Evolutionary conservation across 2,329 filamentous ascomycete species (phyloP).

Genomic region (Botrytis deweyae): DNA sequence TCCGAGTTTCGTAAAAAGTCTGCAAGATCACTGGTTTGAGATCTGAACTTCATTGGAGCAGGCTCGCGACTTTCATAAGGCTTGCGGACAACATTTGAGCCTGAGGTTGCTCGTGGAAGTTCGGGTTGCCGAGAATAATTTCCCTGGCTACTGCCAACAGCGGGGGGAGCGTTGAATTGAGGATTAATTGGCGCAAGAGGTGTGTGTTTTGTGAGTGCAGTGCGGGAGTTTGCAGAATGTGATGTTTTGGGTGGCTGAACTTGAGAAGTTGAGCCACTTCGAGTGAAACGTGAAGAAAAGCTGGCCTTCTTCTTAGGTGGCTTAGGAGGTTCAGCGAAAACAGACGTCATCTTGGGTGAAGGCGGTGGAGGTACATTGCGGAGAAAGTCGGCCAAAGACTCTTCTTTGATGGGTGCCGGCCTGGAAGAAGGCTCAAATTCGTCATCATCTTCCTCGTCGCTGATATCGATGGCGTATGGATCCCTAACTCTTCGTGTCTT

Average conservation of each 20-base stretch:
- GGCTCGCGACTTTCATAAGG: slow-evolving; percentile 46
- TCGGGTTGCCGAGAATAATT: slow-evolving; percentile 33
- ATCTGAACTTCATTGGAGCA: slow-evolving; percentile 28
- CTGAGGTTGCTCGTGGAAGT: slow-evolving; percentile 23
- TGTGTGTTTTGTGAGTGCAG: slow-evolving; percentile 41
- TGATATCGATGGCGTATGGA: slow-evolving; percentile 88
- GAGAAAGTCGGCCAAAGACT: slow-evolving; percentile 73
- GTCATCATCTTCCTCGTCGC: slow-evolving; percentile 44
- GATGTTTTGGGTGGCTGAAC: slow-evolving; percentile 40
- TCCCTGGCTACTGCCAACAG: slow-evolving; percentile 47
- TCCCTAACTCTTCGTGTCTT: slow-evolving; percentile 79
- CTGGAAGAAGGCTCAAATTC: slow-evolving; percentile 33
- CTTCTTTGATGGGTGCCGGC: slow-evolving; percentile 46
- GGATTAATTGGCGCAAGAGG: slow-evolving; percentile 29
- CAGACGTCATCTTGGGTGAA: slow-evolving; percentile 42
- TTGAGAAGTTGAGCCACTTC: slow-evolving; percentile 40
- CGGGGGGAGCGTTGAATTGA: slow-evolving; percentile 52
- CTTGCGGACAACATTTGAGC: slow-evolving; percentile 47
- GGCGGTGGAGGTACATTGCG: slow-evolving; percentile 66
- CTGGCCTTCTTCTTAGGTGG: slow-evolving; percentile 57
- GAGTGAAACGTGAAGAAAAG: slow-evolving; percentile 59
- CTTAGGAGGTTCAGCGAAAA: slow-evolving; percentile 27
- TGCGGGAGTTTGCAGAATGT: slow-evolving; percentile 31
- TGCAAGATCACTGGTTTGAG: slow-evolving; percentile 64
- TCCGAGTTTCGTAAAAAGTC: slow-evolving; percentile 56